Evolutionary conservation across 805 yeast genomes (phyloP).

Genomic region (Teunomyces barrocoloradensis): DNA sequence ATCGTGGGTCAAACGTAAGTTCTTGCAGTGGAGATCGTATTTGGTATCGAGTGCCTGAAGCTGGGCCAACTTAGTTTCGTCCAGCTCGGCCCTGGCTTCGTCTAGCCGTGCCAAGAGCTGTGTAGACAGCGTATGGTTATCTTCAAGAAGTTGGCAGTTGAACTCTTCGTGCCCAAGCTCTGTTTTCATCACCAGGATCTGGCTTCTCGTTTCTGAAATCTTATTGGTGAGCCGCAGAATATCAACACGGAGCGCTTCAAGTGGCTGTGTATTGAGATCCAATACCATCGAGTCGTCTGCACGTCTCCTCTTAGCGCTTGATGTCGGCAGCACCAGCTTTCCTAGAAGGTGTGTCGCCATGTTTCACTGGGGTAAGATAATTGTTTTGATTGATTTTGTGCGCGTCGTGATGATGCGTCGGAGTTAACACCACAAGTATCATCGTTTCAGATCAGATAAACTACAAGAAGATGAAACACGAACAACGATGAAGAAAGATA

Average conservation of each 20-base stretch:
- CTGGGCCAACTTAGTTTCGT: neutral
- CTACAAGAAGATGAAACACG: neutral
- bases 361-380: neutral
- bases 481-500: too few species aligned
- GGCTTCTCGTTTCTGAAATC: neutral
- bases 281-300: neutral
- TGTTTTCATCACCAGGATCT: neutral
- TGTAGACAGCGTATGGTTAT: neutral
- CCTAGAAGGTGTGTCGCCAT: neutral
- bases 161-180: constrained; percentile 12
- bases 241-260: neutral
- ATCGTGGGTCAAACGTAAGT: constrained; percentile 22
- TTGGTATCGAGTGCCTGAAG: neutral
- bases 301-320: neutral
- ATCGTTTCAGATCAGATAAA: too few species aligned
- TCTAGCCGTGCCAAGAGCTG: neutral
- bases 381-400: constrained; percentile 5
- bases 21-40: constrained; percentile 9
- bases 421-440: too few species aligned
- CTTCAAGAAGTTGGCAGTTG: constrained; percentile 9
- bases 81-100: neutral
- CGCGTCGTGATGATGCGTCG: neutral
- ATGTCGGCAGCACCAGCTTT: neutral
- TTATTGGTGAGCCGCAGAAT: neutral
- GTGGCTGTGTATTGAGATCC: neutral